Percentiles rank a stretch among this genome's conserved stretches.
These are phyloP conservation scores for Ocimum tenuiflorum DNA, from an alignment of 257 asterid species.

Conservation along the genomic window DNA sequence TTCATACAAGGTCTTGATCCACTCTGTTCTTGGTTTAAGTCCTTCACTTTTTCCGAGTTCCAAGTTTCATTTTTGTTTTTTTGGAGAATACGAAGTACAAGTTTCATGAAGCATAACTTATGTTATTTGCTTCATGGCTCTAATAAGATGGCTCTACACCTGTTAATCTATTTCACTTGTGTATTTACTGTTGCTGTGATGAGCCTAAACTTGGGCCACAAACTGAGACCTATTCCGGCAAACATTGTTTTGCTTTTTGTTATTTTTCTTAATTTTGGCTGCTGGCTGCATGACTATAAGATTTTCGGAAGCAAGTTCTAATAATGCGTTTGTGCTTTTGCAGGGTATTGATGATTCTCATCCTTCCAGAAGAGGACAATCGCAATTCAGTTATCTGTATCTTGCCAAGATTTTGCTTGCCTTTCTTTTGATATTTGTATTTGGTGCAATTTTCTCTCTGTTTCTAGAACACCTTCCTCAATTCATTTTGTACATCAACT, in stretches of 20 bases:
- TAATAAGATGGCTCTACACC: not conserved
- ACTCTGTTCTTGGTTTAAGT: not conserved
- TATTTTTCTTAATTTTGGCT: not conserved
- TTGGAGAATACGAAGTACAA: too few relatives aligned
- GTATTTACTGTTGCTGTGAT: not conserved
- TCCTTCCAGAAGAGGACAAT: not conserved
- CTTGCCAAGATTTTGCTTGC: conserved; percentile 61
- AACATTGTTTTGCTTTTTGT: not conserved
- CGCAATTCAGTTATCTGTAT: conserved; percentile 35
- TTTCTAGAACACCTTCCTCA: conserved; percentile 73
- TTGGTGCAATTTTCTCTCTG: conserved; percentile 65
- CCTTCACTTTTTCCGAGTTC: not conserved
- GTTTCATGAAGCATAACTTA: not conserved
- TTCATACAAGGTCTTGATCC: not conserved
- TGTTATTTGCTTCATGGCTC: not conserved
- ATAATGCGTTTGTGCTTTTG: conserved; percentile 12
- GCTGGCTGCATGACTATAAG: not conserved
- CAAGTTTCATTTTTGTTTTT: too few relatives aligned
- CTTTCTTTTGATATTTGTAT: conserved; percentile 48
- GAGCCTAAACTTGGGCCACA: not conserved
- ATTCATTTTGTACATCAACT: conserved; percentile 40
- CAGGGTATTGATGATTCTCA: conserved; percentile 36
- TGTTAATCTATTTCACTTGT: not conserved
- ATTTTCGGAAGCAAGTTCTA: conserved; percentile 3
- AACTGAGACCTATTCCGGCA: not conserved